These are phyloP conservation scores for Phytophthora megakarya DNA, from an alignment of 352 stramenopile species.

Conservation along the genomic window DNA sequence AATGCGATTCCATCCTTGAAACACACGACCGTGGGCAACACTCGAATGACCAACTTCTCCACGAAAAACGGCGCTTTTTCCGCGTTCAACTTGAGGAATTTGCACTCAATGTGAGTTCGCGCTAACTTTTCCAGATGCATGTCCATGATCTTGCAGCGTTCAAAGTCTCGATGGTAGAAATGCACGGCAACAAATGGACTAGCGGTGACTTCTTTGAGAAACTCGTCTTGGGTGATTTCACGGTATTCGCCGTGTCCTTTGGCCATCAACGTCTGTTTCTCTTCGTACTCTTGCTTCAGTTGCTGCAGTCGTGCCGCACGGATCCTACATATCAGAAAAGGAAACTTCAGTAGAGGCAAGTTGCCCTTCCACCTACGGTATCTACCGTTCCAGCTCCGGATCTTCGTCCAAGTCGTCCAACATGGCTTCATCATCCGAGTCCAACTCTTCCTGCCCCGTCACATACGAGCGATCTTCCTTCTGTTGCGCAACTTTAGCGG, in stretches of 20 bases:
- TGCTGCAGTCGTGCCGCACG: slow-evolving; percentile 79
- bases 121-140: slow-evolving; percentile 79
- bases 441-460: slow-evolving; percentile 28
- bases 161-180: slow-evolving; percentile 98
- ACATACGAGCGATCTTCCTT: slow-evolving; percentile 38
- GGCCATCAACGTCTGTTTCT: slow-evolving; percentile 63
- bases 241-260: slow-evolving; percentile 84
- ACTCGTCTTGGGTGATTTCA: slow-evolving; percentile 96
- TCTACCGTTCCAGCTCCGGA: slow-evolving; percentile 76
- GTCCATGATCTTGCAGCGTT: slow-evolving; percentile 98
- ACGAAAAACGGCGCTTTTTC: slow-evolving; percentile 96
- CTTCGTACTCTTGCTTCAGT: slow-evolving; percentile 63
- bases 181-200: slow-evolving; percentile 89
- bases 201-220: slow-evolving; percentile 93
- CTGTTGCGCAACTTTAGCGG: slow-evolving; percentile 31
- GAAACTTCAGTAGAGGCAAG: slow-evolving; percentile 4
- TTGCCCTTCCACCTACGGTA: too few species aligned
- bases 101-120: slow-evolving; percentile 87
- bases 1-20: slow-evolving; percentile 93
- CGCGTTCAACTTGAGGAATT: slow-evolving; percentile 95
- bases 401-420: slow-evolving; percentile 80
- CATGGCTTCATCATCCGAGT: slow-evolving; percentile 67
- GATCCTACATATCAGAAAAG: slow-evolving; percentile 48
- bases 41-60: slow-evolving; percentile 91
- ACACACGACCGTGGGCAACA: slow-evolving; percentile 94